Evolutionary conservation across 192 early-diverging fungal genomes (phyloP), one percentile per base, ranked within the genome.

Genomic region (Umbelopsis sp.): DNA sequence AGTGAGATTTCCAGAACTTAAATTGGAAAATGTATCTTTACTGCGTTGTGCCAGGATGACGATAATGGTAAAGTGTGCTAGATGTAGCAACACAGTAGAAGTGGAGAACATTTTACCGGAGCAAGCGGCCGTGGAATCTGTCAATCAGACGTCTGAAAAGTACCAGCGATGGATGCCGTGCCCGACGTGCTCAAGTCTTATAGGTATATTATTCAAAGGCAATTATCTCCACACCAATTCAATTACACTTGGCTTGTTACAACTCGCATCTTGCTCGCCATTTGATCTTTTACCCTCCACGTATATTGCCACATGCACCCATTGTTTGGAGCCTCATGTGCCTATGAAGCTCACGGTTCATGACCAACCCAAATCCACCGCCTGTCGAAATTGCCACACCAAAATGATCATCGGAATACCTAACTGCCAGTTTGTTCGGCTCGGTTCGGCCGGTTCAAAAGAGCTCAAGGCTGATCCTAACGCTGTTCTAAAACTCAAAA

Each of bases 201-300:
- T 78, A 22, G 76, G 76, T 20, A 64, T 70, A 49, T 47, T 66
- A 18, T 78, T 78, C 30, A 30, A 70, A 25, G 52, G 50, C n/a
- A 69, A 70, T 18, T 44, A 87, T 58, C 75, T 93, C 50, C 90
- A 91, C 66, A 61, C 71, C 23, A 78, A 75, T 20, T 81, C 82
- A 0, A 77, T 72, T 1, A 80, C 83, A 6, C 67, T 94, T 3
- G 95, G 95, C 8, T 91, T 84, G 51, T 68, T 96, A 23, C 92
- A 96, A 68, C 74, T 93, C 47, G 89, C 87, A 0, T 88, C 87
- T 2, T 91, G 89, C 49, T 77, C 79, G 0, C 82, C 89, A 2
- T 82, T 86, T 25, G 94, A 96, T 66, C 47, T 97, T 49, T 74
- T 95, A 33, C 92, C 92, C 1, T 89, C 86, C 1, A 82, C 82